These are phyloP conservation scores for Phytophthora meadii DNA, from an alignment of 352 stramenopile genomes.

Conservation along the genomic window DNA sequence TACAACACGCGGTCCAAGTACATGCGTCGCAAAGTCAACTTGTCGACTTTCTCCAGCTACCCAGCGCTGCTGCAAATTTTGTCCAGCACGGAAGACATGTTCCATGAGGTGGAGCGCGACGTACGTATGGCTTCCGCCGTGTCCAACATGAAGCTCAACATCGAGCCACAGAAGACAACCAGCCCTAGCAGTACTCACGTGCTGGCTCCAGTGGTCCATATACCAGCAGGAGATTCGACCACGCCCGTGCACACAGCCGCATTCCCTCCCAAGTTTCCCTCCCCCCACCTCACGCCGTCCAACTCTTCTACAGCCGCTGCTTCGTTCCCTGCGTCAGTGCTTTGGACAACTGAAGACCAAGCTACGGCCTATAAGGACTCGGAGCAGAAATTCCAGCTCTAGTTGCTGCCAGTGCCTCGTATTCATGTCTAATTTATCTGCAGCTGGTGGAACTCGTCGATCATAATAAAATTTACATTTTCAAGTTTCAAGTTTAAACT, in stretches of 20 bases:
- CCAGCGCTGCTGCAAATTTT: conserved; percentile 76
- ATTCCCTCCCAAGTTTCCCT: conserved; percentile 42
- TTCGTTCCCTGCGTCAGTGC: conserved; percentile 57
- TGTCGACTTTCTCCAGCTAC: conserved; percentile 83
- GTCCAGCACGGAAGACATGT: conserved; percentile 83
- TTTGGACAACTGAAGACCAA: conserved; percentile 54
- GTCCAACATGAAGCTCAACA: conserved; percentile 64
- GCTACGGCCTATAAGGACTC: conserved; percentile 12
- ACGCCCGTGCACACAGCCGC: conserved; percentile 32
- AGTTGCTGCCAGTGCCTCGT: neutral
- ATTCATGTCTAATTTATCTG: conserved; percentile 39
- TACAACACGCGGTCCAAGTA: conserved; percentile 88
- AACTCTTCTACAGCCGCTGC: conserved; percentile 43
- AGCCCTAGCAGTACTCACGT: conserved; percentile 8
- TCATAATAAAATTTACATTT: no score
- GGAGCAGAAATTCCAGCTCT: conserved; percentile 24
- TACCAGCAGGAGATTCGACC: conserved; percentile 26
- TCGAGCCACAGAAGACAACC: conserved; percentile 30
- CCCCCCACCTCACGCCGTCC: conserved; percentile 51
- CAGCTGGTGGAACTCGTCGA: neutral
- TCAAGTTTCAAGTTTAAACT: no score
- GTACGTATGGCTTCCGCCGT: conserved; percentile 56
- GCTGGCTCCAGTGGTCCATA: conserved; percentile 30
- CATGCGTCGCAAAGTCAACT: conserved; percentile 84
- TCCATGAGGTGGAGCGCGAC: conserved; percentile 73